Percentiles rank a stretch among this genome's conserved stretches.
These are phyloP conservation scores for Cladosporium sp. DNA, from an alignment of 2,329 filamentous ascomycete genomes.

Conservation along the genomic window DNA sequence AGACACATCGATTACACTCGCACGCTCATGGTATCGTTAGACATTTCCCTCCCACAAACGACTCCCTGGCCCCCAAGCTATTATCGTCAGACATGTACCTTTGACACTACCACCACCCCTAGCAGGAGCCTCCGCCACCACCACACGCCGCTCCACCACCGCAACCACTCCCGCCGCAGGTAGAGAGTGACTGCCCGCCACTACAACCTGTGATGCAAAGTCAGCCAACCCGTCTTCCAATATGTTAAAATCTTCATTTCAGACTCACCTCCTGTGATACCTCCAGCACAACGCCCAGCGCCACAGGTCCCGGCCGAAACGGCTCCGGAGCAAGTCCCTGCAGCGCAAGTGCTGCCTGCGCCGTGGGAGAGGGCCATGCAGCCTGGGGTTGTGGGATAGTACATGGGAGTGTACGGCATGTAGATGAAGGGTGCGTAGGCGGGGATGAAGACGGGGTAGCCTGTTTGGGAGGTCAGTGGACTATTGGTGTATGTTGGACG, in stretches of 20 bases:
- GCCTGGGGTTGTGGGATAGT: slow-evolving; percentile 47
- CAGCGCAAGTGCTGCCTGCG: slow-evolving; percentile 49
- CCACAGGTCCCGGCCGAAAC: slow-evolving; percentile 41
- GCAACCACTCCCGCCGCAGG: neutral
- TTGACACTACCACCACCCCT: too few relatives aligned
- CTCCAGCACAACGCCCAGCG: slow-evolving; percentile 41
- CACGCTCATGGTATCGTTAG: neutral
- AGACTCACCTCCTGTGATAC: slow-evolving; percentile 45
- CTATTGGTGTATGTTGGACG: neutral
- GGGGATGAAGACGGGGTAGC: slow-evolving; percentile 43
- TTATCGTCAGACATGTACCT: neutral
- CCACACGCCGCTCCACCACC: neutral
- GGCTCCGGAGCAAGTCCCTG: slow-evolving; percentile 44
- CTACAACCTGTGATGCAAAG: neutral
- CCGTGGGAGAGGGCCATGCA: slow-evolving; percentile 46
- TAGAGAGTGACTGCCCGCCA: neutral
- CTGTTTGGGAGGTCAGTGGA: slow-evolving; percentile 38
- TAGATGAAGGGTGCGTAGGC: slow-evolving; percentile 49
- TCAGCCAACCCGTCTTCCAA: neutral
- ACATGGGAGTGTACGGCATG: slow-evolving; percentile 37
- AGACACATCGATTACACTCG: neutral
- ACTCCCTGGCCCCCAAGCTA: neutral
- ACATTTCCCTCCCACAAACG: neutral
- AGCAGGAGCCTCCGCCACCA: slow-evolving; percentile 1
- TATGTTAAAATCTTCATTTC: neutral